Conservation (phyloP, 2,329 filamentous ascomycete species). For the Neurospora sp. region DNA sequence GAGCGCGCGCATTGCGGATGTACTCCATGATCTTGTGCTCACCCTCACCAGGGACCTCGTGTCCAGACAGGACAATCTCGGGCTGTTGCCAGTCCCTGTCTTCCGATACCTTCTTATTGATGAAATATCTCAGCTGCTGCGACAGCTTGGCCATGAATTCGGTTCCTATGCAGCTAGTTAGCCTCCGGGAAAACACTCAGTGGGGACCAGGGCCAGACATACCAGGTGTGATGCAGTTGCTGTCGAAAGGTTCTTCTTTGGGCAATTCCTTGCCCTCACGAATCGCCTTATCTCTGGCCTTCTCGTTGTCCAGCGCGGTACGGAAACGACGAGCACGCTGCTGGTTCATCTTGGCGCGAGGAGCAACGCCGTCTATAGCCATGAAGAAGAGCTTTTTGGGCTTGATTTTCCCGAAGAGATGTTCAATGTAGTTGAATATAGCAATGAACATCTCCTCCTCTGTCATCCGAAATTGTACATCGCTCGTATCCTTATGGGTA, state of each 20-base stretch:
- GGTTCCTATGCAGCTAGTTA: slow-evolving; percentile 41
- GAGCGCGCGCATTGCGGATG: slow-evolving; percentile 93
- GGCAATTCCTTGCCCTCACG: slow-evolving; percentile 84
- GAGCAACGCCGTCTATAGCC: slow-evolving; percentile 96
- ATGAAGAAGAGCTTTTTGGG: slow-evolving; percentile 98
- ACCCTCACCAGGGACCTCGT: slow-evolving; percentile 95
- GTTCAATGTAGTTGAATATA: slow-evolving; percentile 99
- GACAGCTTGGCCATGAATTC: slow-evolving; percentile 97
- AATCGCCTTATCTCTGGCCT: slow-evolving; percentile 85
- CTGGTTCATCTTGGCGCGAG: slow-evolving; percentile 99
- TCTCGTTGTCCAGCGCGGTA: slow-evolving; percentile 84
- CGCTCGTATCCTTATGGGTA: slow-evolving; percentile 92
- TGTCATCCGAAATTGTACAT: slow-evolving; percentile 81
- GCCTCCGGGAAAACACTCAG: not conserved
- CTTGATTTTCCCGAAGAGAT: slow-evolving; percentile 97
- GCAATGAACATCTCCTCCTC: slow-evolving; percentile 99
- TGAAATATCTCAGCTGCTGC: slow-evolving; percentile 90
- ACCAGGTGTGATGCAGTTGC: slow-evolving; percentile 96
- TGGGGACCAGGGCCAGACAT: slow-evolving; percentile 7
- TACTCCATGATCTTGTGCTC: slow-evolving; percentile 99
- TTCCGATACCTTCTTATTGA: slow-evolving; percentile 97
- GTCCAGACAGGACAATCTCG: slow-evolving; percentile 90
- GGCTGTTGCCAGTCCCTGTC: slow-evolving; percentile 96
- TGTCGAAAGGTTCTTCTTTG: slow-evolving; percentile 93
- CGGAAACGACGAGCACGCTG: slow-evolving; percentile 91